These are phyloP conservation scores for Fraxinus sp. DNA, from an alignment of 305 asterid species.

Conservation along the genomic window DNA sequence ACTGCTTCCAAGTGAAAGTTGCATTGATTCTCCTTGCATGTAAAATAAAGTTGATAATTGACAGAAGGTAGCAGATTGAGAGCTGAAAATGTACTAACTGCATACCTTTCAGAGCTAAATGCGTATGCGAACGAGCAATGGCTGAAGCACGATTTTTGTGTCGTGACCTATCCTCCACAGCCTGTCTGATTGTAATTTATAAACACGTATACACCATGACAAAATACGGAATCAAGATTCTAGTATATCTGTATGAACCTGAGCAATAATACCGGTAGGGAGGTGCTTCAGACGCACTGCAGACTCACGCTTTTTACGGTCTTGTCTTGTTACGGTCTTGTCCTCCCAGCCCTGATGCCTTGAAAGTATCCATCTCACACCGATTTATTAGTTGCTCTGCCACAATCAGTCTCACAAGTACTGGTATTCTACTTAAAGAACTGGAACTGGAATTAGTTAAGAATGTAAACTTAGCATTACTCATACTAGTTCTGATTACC, in stretches of 20 bases:
- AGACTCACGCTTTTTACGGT: slow-evolving; percentile 87
- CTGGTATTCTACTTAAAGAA: slow-evolving; percentile 24
- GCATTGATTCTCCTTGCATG: background rate
- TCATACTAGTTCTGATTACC: slow-evolving; percentile 6
- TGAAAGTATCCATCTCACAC: slow-evolving; percentile 81
- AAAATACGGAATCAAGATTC: slow-evolving; percentile 13
- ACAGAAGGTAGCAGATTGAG: background rate
- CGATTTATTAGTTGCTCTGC: slow-evolving; percentile 45
- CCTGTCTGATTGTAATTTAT: slow-evolving; percentile 39
- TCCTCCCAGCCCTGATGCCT: slow-evolving; percentile 88
- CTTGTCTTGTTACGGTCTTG: slow-evolving; percentile 97
- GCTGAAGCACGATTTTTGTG: slow-evolving; percentile 61
- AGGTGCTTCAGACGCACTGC: slow-evolving; percentile 90
- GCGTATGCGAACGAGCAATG: slow-evolving; percentile 58
- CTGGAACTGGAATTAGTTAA: slow-evolving; percentile 28
- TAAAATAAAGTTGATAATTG: background rate
- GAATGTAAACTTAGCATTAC: slow-evolving; percentile 21
- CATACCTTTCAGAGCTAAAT: slow-evolving; percentile 75
- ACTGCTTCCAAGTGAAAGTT: slow-evolving; percentile 17
- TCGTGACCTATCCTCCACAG: slow-evolving; percentile 46
- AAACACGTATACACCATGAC: slow-evolving; percentile 3
- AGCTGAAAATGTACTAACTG: background rate
- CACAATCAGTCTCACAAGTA: slow-evolving; percentile 32
- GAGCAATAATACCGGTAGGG: slow-evolving; percentile 74
- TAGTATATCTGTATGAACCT: slow-evolving; percentile 43